Base-by-base conservation (phyloP, 495 filamentous ascomycete genomes). In the Melanomma pulvis-pyrius region DNA sequence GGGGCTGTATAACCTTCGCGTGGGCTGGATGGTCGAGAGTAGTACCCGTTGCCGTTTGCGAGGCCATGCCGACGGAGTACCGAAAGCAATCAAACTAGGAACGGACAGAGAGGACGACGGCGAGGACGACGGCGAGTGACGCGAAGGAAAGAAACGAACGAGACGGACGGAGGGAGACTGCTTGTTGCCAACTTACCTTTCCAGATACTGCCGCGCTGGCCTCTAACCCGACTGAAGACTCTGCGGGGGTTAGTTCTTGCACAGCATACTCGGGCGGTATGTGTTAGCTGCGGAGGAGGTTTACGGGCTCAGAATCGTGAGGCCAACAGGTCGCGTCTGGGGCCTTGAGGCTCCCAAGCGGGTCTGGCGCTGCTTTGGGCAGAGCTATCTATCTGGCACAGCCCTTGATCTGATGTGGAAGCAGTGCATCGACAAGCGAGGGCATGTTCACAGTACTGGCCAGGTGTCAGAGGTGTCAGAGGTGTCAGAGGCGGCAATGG, bases 151-250 rank as follows among this genome's bases (percentile, higher is more conserved):
- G 13, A 17, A n/a, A 41, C 22, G 12, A 54, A n/a, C 26, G 46
- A 41, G 22, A 24, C 26, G 29, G n/a, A 6, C 24, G 19, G n/a
- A 34, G 44, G 29, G 36, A 48, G 34, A 41, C 15, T 44, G 4
- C 9, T 13, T 58, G 61, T 53, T 34, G 61, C 36, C 61, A 51
- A 64, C 61, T 64, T 58, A 64, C 61, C 51, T 57, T n/a, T 49
- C 11, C 13, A 1, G 12, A 34, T 30, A 26, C 26, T 57, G 52
- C 25, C 50, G 51, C 29, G 28, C 36, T 64, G 61, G 61, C 51
- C 41, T 57, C 39, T 30, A 48, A 50, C 6, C 25, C 25, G 32
- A 55, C 13, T 21, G 57, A 12, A 17, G 39, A 48, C n/a, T 48
- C 59, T 61, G 26, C 29, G 36, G 24, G 34, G n/a, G 32, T 54